phyloP scores from a whole-genome alignment of 2,329 filamentous ascomycete genomes.

The Mycogone perniciosa region DNA sequence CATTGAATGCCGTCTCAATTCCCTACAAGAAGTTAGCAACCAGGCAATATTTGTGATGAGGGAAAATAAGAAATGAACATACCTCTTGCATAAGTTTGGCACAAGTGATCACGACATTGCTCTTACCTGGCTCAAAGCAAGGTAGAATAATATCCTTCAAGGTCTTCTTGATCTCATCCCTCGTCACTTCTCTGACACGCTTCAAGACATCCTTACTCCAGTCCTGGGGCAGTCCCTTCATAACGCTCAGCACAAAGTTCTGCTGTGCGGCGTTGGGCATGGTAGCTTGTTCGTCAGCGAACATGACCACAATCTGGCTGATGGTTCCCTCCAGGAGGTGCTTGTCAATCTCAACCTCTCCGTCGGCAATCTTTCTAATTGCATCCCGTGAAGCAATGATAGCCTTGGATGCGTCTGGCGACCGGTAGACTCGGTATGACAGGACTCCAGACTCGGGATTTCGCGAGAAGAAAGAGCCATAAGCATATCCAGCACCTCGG shows the following conservation, averaged over 20 bases:
- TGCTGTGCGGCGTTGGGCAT: conserved; percentile 75
- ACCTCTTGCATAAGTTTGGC: conserved; percentile 81
- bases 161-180: conserved; percentile 68
- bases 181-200: conserved; percentile 67
- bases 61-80: conserved; percentile 28
- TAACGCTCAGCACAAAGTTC: conserved; percentile 76
- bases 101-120: conserved; percentile 85
- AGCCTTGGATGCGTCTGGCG: conserved; percentile 81
- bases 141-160: conserved; percentile 71
- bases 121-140: conserved; percentile 70
- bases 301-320: conserved; percentile 76
- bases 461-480: conserved; percentile 74
- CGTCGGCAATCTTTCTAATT: conserved; percentile 67
- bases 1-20: conserved; percentile 67
- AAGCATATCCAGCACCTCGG: conserved; percentile 87
- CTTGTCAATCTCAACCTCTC: conserved; percentile 65
- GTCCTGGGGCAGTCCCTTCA: conserved; percentile 67
- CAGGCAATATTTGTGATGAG: background rate
- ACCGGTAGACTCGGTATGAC: conserved; percentile 82
- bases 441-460: conserved; percentile 74
- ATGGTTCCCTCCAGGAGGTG: conserved; percentile 85
- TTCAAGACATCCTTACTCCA: conserved; percentile 73
- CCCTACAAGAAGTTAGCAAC: conserved; percentile 43
- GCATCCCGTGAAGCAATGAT: conserved; percentile 70
- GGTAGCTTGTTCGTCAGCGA: conserved; percentile 84